These are phyloP conservation scores for Amanita polypyramis DNA, from an alignment of 768 basidiomycete species.

Conservation along the genomic window DNA sequence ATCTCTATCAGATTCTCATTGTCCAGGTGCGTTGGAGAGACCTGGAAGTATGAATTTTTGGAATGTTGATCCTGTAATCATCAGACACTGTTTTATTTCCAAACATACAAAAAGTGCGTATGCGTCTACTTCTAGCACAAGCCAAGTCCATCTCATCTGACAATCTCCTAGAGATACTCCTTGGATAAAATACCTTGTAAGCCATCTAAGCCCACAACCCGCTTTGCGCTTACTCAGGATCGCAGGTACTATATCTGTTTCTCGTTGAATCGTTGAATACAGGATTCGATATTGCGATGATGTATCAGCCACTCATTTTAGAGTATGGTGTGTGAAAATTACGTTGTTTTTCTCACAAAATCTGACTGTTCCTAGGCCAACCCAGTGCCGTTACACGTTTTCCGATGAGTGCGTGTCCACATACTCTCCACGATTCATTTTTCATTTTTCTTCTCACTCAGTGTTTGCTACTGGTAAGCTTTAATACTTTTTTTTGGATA, in stretches of 20 bases:
- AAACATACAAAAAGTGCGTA: constrained; percentile 26
- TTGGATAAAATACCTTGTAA: constrained; percentile 31
- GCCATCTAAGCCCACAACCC: constrained; percentile 2
- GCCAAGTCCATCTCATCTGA: neutral
- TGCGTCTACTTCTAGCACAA: neutral
- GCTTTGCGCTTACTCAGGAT: neutral
- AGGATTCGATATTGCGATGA: constrained; percentile 31
- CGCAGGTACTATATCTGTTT: constrained; percentile 32
- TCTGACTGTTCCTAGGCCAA: constrained; percentile 15
- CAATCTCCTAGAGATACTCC: constrained; percentile 24
- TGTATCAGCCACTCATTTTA: constrained; percentile 35
- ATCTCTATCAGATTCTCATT: constrained; percentile 2
- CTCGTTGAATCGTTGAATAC: constrained; percentile 32
- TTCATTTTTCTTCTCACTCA: constrained; percentile 13
- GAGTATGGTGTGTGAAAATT: constrained; percentile 22
- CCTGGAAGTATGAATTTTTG: constrained; percentile 10
- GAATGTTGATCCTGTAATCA: constrained; percentile 9
- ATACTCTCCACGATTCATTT: neutral
- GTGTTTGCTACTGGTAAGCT: constrained; percentile 18
- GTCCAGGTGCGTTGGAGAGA: constrained; percentile 24
- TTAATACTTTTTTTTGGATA: neutral
- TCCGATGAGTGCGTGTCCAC: constrained; percentile 19
- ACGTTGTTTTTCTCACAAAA: neutral
- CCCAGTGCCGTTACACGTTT: constrained; percentile 23
- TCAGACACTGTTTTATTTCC: constrained; percentile 28